Evolutionary conservation across 176 grass and related monocot genomes (phyloP).

Genomic region (Secale cereale): DNA sequence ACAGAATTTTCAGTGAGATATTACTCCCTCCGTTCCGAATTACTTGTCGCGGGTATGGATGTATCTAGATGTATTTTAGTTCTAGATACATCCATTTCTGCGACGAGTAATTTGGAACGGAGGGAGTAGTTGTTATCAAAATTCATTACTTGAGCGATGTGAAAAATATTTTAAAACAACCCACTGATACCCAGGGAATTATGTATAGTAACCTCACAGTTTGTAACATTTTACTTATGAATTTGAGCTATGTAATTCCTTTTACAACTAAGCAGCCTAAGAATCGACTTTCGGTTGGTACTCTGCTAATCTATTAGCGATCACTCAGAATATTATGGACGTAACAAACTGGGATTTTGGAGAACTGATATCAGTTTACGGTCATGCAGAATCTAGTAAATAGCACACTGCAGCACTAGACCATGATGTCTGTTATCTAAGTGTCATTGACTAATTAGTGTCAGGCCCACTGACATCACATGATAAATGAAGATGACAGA

Average conservation of each 20-base stretch:
- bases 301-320: not conserved
- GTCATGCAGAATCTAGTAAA: not conserved
- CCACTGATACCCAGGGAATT: not conserved
- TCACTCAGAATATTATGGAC: not conserved
- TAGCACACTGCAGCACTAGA: not conserved
- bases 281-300: not conserved
- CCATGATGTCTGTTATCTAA: not conserved
- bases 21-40: too few relatives aligned
- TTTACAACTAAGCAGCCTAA: not conserved
- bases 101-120: too few relatives aligned
- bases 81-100: too few relatives aligned
- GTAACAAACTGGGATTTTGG: not conserved
- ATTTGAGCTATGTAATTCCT: not conserved
- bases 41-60: too few relatives aligned
- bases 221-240: not conserved
- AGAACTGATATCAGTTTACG: not conserved
- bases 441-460: too few relatives aligned
- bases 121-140: not conserved
- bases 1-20: not conserved
- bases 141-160: not conserved
- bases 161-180: not conserved
- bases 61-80: too few relatives aligned
- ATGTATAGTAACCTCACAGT: not conserved
- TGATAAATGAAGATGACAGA: slow-evolving; percentile 8
- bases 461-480: not conserved